A percentile compares a stretch with the other conserved stretches of the same genome.
phyloP scores from a whole-genome alignment of 192 early-diverging fungal genomes.

The Funneliformis mosseae region DNA sequence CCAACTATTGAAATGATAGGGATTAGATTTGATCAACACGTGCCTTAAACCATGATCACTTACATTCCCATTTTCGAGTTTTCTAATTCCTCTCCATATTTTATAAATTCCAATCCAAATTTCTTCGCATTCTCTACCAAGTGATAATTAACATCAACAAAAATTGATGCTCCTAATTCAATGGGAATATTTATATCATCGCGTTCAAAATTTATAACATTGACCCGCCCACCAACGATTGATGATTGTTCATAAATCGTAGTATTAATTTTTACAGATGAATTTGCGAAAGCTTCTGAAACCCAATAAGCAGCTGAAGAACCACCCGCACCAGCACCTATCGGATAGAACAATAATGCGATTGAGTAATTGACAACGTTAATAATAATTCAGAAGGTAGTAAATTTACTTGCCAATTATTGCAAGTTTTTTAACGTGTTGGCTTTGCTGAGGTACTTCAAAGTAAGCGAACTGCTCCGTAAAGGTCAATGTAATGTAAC shows the following conservation, averaged over 20 bases:
- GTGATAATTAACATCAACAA: conserved; percentile 60
- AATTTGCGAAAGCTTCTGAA: conserved; percentile 27
- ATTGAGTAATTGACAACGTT: not conserved
- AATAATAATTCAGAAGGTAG: not conserved
- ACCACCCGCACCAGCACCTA: conserved; percentile 59
- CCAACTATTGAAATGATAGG: conserved; percentile 42
- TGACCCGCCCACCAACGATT: conserved; percentile 58
- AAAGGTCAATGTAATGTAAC: not conserved
- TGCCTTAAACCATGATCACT: conserved; percentile 23
- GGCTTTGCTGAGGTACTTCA: conserved; percentile 2
- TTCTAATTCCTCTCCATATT: conserved; percentile 36
- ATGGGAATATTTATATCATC: conserved; percentile 39
- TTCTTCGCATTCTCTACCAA: conserved; percentile 52
- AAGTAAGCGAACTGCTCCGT: not conserved
- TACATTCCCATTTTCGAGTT: conserved; percentile 32
- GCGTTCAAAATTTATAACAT: conserved; percentile 35
- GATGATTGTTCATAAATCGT: conserved; percentile 59
- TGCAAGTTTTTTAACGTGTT: not conserved
- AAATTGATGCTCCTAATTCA: conserved; percentile 68
- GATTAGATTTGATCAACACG: conserved; percentile 14
- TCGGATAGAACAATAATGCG: not conserved
- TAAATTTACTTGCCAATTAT: conserved; percentile 21
- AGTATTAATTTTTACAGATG: conserved; percentile 32
- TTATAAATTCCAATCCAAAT: conserved; percentile 51
- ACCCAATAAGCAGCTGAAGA: conserved; percentile 56